Conservation (phyloP, 2,329 filamentous ascomycete species). For the Talaromyces atroroseus region DNA sequence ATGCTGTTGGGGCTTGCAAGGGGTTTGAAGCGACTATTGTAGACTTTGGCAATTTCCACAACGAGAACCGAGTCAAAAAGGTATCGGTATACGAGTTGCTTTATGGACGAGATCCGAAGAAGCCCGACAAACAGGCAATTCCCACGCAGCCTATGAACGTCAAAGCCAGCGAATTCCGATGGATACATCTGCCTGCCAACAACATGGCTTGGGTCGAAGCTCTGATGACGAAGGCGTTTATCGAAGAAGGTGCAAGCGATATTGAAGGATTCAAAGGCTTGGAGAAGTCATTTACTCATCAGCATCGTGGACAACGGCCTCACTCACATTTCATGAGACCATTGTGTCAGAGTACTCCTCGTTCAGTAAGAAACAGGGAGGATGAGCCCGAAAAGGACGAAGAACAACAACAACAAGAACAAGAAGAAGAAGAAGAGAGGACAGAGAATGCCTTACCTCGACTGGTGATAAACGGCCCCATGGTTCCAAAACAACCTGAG, state of each 20-base stretch:
- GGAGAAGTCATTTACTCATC: conserved; percentile 57
- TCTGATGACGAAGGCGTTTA: conserved; percentile 59
- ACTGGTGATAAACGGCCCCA: conserved; percentile 19
- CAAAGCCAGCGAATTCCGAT: conserved; percentile 46
- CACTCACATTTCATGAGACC: conserved; percentile 61
- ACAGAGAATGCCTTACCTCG: conserved; percentile 12
- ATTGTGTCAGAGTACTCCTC: conserved; percentile 48
- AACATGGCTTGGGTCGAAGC: conserved; percentile 58
- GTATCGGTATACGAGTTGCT: conserved; percentile 48
- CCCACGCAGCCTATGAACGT: conserved; percentile 43
- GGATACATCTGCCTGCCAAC: conserved; percentile 52
- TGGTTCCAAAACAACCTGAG: conserved; percentile 12
- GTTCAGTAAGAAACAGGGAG: conserved; percentile 23
- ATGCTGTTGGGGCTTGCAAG: conserved; percentile 43
- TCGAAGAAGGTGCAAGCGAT: conserved; percentile 58
- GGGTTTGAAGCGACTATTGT: conserved; percentile 50
- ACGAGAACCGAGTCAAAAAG: conserved; percentile 43
- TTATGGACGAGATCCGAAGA: conserved; percentile 46
- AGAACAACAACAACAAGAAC: neutral
- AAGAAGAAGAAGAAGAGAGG: conserved; percentile 7
- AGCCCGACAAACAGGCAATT: conserved; percentile 42
- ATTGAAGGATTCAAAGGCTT: conserved; percentile 59
- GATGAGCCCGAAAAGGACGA: conserved; percentile 28
- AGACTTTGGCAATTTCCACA: conserved; percentile 46
- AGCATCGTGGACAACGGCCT: conserved; percentile 53